A percentile compares a stretch with the other conserved stretches of the same genome.
These are phyloP conservation scores for Striga asiatica DNA, from an alignment of 257 asterid species.

Conservation along the genomic window DNA sequence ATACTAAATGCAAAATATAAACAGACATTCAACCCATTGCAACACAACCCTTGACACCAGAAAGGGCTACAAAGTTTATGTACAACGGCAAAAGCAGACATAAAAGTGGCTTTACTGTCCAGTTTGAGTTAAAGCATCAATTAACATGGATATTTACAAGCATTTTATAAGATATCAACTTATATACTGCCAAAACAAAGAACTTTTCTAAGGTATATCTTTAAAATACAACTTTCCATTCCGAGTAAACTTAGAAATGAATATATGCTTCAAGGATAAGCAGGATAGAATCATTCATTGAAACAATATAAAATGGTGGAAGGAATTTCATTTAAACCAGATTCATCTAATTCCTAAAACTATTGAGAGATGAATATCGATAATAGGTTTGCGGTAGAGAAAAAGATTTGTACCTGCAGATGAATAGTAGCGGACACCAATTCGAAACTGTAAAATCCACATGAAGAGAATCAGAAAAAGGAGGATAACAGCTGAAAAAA, in stretches of 20 bases:
- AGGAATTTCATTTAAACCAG: neutral
- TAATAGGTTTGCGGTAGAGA: neutral
- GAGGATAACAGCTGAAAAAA: conserved; percentile 2
- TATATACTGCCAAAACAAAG: too few relatives aligned
- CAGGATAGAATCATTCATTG: neutral
- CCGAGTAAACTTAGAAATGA: neutral
- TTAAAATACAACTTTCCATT: neutral
- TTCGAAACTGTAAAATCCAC: conserved; percentile 45
- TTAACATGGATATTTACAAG: neutral
- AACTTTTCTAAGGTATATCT: neutral
- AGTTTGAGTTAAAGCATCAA: neutral
- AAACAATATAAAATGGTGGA: neutral
- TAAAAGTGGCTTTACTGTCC: neutral
- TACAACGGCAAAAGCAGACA: neutral
- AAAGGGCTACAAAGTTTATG: conserved; percentile 4
- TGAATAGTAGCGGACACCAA: conserved; percentile 53
- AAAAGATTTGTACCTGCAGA: conserved; percentile 50
- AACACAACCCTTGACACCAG: neutral
- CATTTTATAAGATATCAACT: neutral
- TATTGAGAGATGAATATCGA: neutral
- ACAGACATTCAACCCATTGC: conserved; percentile 4
- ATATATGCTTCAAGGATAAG: neutral
- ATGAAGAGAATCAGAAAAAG: conserved; percentile 23
- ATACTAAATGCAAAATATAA: neutral
- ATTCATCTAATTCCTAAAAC: conserved; percentile 7